A percentile compares a stretch with the other conserved stretches of the same genome.
Conservation (phyloP, 176 grass and related monocot species). For the Coix lacrymajobi region DNA sequence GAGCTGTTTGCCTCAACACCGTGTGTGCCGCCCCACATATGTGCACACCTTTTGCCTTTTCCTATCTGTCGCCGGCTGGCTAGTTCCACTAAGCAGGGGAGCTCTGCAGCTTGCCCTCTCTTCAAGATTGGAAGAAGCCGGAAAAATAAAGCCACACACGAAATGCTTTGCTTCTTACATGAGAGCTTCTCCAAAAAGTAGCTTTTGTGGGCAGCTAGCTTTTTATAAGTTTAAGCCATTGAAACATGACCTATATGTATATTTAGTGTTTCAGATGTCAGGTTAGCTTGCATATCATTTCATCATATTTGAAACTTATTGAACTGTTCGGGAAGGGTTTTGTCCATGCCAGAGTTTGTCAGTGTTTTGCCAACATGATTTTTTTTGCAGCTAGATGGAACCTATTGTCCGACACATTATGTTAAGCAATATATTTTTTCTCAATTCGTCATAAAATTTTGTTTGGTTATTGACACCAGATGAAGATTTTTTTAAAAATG, state of each 20-base stretch:
- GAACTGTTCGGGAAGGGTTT: background rate
- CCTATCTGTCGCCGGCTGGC: too few species aligned
- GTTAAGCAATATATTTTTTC: background rate
- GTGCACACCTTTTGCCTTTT: too few species aligned
- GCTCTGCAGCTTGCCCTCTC: too few species aligned
- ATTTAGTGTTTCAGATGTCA: background rate
- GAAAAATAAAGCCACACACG: background rate
- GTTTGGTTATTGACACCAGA: background rate
- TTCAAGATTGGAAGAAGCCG: background rate
- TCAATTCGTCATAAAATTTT: background rate
- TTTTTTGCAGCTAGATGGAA: background rate
- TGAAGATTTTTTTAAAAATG: background rate
- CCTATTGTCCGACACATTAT: background rate
- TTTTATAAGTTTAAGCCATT: background rate
- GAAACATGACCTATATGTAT: background rate
- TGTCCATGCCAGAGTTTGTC: background rate
- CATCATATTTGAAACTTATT: constrained; percentile 8
- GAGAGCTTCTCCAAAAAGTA: too few species aligned
- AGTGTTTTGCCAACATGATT: background rate
- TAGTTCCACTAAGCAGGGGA: too few species aligned
- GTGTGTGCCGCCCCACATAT: too few species aligned
- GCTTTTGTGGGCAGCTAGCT: background rate
- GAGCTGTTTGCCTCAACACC: too few species aligned
- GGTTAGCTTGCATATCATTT: background rate
- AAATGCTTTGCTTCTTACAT: too few species aligned